A percentile compares a stretch with the other conserved stretches of the same genome.
Conservation (phyloP, 495 filamentous ascomycete genomes). For the Penicillium steckii region DNA sequence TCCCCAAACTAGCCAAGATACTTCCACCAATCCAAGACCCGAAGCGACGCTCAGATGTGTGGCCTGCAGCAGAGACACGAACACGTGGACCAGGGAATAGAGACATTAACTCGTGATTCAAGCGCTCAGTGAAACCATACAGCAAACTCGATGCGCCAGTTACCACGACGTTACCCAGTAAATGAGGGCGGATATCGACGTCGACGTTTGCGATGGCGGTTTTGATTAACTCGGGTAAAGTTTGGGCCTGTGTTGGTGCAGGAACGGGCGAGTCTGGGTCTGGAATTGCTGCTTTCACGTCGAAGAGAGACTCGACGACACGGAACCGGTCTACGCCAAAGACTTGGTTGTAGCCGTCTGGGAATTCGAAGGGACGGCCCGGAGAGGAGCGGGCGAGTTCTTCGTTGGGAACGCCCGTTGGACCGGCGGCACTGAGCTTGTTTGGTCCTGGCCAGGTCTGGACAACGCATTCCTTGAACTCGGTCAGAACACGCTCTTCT, state of each 20-base stretch:
- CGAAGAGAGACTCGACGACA: conserved; percentile 84
- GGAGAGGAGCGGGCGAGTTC: conserved; percentile 63
- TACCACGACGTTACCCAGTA: conserved; percentile 89
- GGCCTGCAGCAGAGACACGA: conserved; percentile 79
- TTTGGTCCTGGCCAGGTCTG: conserved; percentile 88
- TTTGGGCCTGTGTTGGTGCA: conserved; percentile 63
- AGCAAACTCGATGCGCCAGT: conserved; percentile 82
- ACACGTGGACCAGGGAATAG: conserved; percentile 81
- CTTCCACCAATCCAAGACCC: conserved; percentile 95
- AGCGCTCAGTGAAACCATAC: conserved; percentile 84
- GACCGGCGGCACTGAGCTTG: conserved; percentile 56
- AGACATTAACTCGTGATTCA: conserved; percentile 76
- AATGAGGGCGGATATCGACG: conserved; percentile 78
- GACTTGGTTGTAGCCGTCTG: conserved; percentile 90
- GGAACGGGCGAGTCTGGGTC: conserved; percentile 46
- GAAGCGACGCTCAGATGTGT: conserved; percentile 82
- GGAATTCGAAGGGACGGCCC: conserved; percentile 91
- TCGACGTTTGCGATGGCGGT: conserved; percentile 76
- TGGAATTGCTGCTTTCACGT: conserved; percentile 60
- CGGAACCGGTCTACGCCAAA: conserved; percentile 84
- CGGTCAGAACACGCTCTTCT: conserved; percentile 89
- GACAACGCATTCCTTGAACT: conserved; percentile 97
- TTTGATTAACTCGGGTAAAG: conserved; percentile 75
- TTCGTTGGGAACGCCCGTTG: conserved; percentile 60
- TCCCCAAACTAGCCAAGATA: conserved; percentile 92